These are phyloP conservation scores for Coniferiporia sulphurascens DNA, from an alignment of 1,284 basidiomycete genomes.

Conservation along the genomic window DNA sequence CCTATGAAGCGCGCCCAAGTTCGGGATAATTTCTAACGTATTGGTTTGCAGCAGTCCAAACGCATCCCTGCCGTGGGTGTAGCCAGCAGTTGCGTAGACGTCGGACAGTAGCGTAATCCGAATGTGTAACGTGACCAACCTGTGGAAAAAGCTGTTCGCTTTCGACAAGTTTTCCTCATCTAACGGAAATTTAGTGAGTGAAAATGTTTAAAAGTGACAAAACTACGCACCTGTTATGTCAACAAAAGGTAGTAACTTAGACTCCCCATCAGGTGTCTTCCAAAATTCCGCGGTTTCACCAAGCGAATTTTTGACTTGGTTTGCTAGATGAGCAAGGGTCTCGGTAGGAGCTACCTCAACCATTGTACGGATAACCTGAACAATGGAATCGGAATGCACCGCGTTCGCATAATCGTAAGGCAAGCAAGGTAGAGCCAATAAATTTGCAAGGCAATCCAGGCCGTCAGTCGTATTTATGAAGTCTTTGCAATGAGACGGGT, in stretches of 20 bases:
- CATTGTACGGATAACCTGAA: constrained; percentile 85
- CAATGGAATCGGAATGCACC: constrained; percentile 77
- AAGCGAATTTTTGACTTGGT: constrained; percentile 69
- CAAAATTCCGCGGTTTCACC: constrained; percentile 72
- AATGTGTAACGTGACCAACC: constrained; percentile 74
- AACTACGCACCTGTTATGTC: constrained; percentile 43
- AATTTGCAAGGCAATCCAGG: constrained; percentile 67
- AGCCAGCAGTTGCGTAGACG: constrained; percentile 82
- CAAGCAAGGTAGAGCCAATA: constrained; percentile 82
- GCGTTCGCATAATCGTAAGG: constrained; percentile 88
- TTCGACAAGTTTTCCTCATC: constrained; percentile 42
- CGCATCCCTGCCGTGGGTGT: constrained; percentile 76
- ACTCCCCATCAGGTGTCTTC: constrained; percentile 45
- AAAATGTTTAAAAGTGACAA: constrained; percentile 2
- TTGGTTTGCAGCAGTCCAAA: constrained; percentile 72
- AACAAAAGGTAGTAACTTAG: constrained; percentile 58
- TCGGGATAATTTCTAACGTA: constrained; percentile 61
- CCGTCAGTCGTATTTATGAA: constrained; percentile 79
- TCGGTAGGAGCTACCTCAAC: constrained; percentile 81
- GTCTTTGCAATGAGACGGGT: constrained; percentile 80
- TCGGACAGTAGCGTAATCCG: constrained; percentile 84
- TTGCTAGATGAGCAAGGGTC: constrained; percentile 69
- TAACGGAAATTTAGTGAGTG: constrained; percentile 22
- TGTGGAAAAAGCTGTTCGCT: constrained; percentile 70
- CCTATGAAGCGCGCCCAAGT: constrained; percentile 83